Base-by-base conservation (phyloP, 225 moss, liverwort and hornwort genomes). In the Pseudisothecium myosuroides region DNA sequence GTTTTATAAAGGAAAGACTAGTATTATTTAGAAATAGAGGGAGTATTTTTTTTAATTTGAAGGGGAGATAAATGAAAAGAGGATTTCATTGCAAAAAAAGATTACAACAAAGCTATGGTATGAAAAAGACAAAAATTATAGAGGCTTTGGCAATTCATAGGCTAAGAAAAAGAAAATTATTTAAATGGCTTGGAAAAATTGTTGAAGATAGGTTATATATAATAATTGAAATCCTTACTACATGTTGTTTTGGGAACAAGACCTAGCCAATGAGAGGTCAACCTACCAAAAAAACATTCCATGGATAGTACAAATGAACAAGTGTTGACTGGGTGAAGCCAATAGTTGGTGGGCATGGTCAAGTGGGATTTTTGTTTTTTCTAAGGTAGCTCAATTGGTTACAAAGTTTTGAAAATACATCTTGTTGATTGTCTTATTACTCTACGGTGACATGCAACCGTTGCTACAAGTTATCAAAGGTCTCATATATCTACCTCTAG, bases 401-500 rank as follows among this genome's bases (percentile, higher is more conserved):
- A 47, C 11, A 74, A 75, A 20, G 12, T 32, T 74, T 49, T 32
- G 20, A 49, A 19, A 74, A 29, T 19, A 75, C 12, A 32, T 32
- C 47, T 75, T 2, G 2, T 12, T 2, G 2, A 75, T 49, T 75
- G 18, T 18, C 1, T 4, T 11, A 45, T 47, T 17, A 11, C 2
- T 74, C 3, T 73, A 1, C 0, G 2, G 1, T 47, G 1, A 47
- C 4, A 49, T 31, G 49, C 7, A 49, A 31, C 7, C 7, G 19
- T 31, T 49, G 28, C 29, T 49, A 28, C 4, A 47, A 29, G 17
- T 47, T 74, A 75, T 75, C 4, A 49, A 49, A 49, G 17, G 4
- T 17, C 7, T 45, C 17, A 0, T 31, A 0, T 19, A 49, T 17
- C 17, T 12, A 75, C 18, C 4, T 31, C 8, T 0, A 2, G 0